These are phyloP conservation scores for Lipomyces starkeyi DNA, from an alignment of 805 yeast species.

Conservation along the genomic window DNA sequence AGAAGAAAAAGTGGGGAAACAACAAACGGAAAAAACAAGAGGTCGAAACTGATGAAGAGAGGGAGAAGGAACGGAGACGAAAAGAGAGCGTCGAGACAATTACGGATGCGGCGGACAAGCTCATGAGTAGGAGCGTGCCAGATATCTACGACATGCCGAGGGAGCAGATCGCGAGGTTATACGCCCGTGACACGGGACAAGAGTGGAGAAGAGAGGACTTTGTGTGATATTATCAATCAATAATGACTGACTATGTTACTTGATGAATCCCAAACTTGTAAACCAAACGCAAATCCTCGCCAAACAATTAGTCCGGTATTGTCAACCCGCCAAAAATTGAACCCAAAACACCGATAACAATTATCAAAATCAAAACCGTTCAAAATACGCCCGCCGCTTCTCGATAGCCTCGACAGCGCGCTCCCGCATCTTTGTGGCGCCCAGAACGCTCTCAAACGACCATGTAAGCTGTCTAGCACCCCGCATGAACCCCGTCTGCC, in stretches of 20 bases:
- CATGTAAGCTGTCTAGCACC: slow-evolving; percentile 91
- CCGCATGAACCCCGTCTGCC: slow-evolving; percentile 78
- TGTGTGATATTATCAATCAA: not conserved
- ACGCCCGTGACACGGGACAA: slow-evolving; percentile 53
- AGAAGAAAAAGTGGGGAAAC: slow-evolving; percentile 13
- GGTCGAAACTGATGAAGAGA: slow-evolving; percentile 8
- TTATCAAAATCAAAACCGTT: not conserved
- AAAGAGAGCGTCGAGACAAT: slow-evolving; percentile 48
- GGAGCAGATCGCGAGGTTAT: slow-evolving; percentile 61
- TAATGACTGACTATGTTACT: not conserved
- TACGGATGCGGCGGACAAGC: slow-evolving; percentile 57
- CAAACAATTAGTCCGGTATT: not conserved
- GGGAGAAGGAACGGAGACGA: slow-evolving; percentile 35
- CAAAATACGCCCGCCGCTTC: slow-evolving; percentile 6
- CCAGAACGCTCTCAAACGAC: slow-evolving; percentile 83
- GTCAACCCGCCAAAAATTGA: not conserved
- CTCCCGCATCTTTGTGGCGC: slow-evolving; percentile 55
- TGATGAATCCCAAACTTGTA: not conserved
- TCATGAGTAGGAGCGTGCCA: slow-evolving; percentile 52
- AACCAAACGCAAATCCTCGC: not conserved
- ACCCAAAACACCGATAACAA: not conserved
- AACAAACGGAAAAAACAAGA: slow-evolving; percentile 12
- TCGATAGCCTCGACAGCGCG: slow-evolving; percentile 17
- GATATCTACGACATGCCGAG: slow-evolving; percentile 60
- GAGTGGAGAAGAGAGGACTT: slow-evolving; percentile 30